Conservation (phyloP, 2,329 filamentous ascomycete genomes). For the Colletotrichum gigasporum region DNA sequence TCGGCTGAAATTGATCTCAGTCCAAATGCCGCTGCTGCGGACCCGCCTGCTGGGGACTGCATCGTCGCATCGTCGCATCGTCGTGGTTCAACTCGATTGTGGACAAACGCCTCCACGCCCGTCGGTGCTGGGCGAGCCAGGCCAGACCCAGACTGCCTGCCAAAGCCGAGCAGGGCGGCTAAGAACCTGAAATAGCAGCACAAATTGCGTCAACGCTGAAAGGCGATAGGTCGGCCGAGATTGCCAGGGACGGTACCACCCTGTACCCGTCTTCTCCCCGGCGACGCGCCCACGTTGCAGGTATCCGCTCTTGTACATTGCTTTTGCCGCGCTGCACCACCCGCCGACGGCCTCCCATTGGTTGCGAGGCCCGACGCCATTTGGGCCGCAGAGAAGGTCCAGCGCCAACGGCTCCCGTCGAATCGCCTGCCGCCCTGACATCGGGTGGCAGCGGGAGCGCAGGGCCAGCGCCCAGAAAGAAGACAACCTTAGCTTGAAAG, state of each 20-base stretch:
- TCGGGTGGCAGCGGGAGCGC: not conserved
- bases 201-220: constrained; percentile 8
- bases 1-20: not conserved
- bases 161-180: constrained; percentile 7
- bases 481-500: constrained; percentile 23
- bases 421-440: constrained; percentile 3
- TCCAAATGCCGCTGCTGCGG: too few relatives aligned
- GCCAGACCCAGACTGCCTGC: too few relatives aligned
- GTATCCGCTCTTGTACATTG: constrained; percentile 25
- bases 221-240: not conserved
- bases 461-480: not conserved
- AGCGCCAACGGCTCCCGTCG: constrained; percentile 17
- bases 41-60: too few relatives aligned
- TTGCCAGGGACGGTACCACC: not conserved
- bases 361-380: not conserved
- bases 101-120: too few relatives aligned
- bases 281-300: constrained; percentile 29
- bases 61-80: too few relatives aligned
- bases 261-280: constrained; percentile 5
- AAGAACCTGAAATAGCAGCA: constrained; percentile 21
- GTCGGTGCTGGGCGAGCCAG: too few relatives aligned
- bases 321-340: constrained; percentile 32
- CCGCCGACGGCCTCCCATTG: not conserved
- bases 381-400: constrained; percentile 14
- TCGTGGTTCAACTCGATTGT: too few relatives aligned